Evolutionary conservation across 1,284 basidiomycete species (phyloP), one percentile per base, ranked within the genome.

Genomic region (Rhodotorula sp.): DNA sequence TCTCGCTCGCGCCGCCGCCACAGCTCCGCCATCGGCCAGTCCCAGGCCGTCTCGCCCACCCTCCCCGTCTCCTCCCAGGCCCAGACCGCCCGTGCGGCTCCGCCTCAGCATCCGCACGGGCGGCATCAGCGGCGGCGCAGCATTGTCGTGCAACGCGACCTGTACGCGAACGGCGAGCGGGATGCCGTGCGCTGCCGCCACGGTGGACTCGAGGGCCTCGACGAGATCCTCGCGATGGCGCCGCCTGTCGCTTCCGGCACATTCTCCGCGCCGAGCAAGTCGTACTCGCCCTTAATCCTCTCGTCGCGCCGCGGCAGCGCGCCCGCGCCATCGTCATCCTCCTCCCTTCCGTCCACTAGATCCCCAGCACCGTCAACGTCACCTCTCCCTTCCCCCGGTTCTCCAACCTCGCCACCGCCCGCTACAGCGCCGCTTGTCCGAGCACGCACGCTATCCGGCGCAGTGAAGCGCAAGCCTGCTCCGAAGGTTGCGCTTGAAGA

Each of bases 401-500:
- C 34, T 21, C 13, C 9, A 17, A 41, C 41, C 55, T 17, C 17
- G 14, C 19, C 23, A 7, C 54, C 7, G 14, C 54, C 16, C 54
- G 10, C 3, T 1, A 3, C 16, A 3, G 19, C 55, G 34, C 53
- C 13, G 17, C 55, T 13, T 4, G 3, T 10, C 10, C 34, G 34
- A 34, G 34, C 55, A 3, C 23, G n/a, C 1, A 46, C 44, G 3
- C 5, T 49, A 16, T 4, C 48, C 13, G 45, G 45, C 45, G 45
- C 13, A 1, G 58, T 70, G 19, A 59, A 49, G 45, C 69, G 69
- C 48, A 71, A 71, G 25, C 69, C 69, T 7, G 69, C 67, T 9
- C 69, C 69, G 19, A 41, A 42, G 3, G 50, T 64, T 44, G 50
- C 55, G 10, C 34, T 64, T 34, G 69, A 71, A 27, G 69, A 64